These are phyloP conservation scores for Lactifluus pinguis DNA, from an alignment of 768 basidiomycete species.

Conservation along the genomic window DNA sequence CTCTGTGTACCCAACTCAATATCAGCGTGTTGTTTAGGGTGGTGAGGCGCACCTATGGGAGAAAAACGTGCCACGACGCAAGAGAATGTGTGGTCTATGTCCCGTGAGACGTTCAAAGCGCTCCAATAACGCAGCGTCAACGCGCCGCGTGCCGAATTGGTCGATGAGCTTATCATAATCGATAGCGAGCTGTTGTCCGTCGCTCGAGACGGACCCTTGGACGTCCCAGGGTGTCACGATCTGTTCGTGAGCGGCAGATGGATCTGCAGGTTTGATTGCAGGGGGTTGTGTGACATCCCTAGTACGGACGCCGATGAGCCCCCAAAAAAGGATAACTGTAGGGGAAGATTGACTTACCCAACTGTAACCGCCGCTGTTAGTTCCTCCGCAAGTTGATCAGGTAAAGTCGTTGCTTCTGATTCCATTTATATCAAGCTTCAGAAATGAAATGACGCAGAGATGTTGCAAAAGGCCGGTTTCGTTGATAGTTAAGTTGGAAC, in stretches of 20 bases:
- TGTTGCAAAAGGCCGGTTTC: not conserved
- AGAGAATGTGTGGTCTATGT: slow-evolving; percentile 73
- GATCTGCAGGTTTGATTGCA: slow-evolving; percentile 28
- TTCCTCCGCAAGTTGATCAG: not conserved
- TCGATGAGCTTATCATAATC: slow-evolving; percentile 93
- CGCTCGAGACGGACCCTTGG: slow-evolving; percentile 76
- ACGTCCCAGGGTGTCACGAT: slow-evolving; percentile 98
- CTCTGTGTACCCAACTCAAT: slow-evolving; percentile 38
- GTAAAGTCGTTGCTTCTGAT: not conserved
- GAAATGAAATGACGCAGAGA: not conserved
- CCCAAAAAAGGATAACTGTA: no score
- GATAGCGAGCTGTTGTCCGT: slow-evolving; percentile 88
- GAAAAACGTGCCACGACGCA: slow-evolving; percentile 93
- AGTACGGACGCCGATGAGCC: not conserved
- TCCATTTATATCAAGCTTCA: not conserved
- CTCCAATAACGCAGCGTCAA: slow-evolving; percentile 68
- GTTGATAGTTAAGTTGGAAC: not conserved
- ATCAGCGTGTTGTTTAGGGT: not conserved
- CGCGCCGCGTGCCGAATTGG: slow-evolving; percentile 85
- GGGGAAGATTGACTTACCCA: not conserved
- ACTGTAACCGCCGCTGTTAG: not conserved
- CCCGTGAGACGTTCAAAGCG: slow-evolving; percentile 92
- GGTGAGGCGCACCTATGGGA: slow-evolving; percentile 74
- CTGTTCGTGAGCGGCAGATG: slow-evolving; percentile 43
- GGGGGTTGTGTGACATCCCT: slow-evolving; percentile 8